phyloP scores from a whole-genome alignment of 1,284 basidiomycete species.

The Puccinia coronata region DNA sequence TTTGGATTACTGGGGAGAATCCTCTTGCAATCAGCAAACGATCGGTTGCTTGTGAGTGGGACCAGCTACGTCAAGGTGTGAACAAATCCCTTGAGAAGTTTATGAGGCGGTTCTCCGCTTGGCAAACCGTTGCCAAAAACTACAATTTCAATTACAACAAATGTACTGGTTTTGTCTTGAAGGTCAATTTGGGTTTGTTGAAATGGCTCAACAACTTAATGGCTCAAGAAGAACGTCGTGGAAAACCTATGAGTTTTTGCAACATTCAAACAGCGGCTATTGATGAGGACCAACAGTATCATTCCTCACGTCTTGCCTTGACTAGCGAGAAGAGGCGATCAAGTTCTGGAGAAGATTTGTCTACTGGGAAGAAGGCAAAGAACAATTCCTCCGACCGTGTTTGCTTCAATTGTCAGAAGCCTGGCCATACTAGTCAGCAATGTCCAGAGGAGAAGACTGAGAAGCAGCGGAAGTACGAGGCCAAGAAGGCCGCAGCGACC shows the following conservation, averaged over 20 bases:
- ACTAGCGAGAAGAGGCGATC: neutral
- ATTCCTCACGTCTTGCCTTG: neutral
- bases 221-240: neutral
- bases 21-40: neutral
- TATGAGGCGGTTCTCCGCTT: neutral
- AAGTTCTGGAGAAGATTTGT: neutral
- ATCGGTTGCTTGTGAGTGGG: neutral
- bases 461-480: neutral
- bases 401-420: slow-evolving; percentile 1
- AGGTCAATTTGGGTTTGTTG: neutral
- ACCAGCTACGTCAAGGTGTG: neutral
- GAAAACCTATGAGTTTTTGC: neutral
- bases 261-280: neutral
- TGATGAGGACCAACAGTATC: neutral
- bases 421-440: neutral
- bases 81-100: neutral
- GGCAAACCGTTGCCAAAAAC: neutral
- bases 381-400: neutral
- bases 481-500: neutral
- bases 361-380: neutral
- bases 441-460: neutral
- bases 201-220: neutral
- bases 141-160: neutral
- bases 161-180: neutral
- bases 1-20: neutral